These are phyloP conservation scores for Jaltomata sinuosa DNA, from an alignment of 257 asterid genomes.

Conservation along the genomic window DNA sequence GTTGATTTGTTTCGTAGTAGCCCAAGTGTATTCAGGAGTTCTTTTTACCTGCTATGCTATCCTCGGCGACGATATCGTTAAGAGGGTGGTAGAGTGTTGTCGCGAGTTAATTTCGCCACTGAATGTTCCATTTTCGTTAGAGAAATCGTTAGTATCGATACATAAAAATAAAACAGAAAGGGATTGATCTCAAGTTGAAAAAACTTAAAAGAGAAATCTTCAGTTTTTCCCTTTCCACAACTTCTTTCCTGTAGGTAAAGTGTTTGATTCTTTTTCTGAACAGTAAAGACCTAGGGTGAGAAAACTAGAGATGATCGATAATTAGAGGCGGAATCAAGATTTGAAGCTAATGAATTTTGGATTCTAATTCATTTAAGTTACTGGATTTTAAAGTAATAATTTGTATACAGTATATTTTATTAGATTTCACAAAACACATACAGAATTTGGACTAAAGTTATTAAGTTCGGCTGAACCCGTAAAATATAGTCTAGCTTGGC, in stretches of 20 bases:
- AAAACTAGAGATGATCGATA: too few species aligned
- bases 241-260: too few species aligned
- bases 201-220: neutral
- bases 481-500: neutral
- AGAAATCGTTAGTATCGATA: too few species aligned
- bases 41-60: neutral
- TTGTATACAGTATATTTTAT: neutral
- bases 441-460: neutral
- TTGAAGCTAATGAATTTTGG: neutral
- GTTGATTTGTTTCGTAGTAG: neutral
- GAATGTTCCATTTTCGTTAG: neutral
- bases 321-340: neutral
- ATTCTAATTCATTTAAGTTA: neutral
- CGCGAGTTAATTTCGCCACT: neutral
- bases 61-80: too few species aligned
- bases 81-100: neutral
- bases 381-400: neutral
- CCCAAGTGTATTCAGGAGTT: neutral
- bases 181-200: neutral
- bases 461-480: neutral
- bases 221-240: neutral
- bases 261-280: too few species aligned
- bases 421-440: neutral
- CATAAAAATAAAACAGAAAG: too few species aligned
- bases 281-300: too few species aligned